Base-by-base conservation (phyloP, 2,329 filamentous ascomycete species). In the Penicillium nordicum region DNA sequence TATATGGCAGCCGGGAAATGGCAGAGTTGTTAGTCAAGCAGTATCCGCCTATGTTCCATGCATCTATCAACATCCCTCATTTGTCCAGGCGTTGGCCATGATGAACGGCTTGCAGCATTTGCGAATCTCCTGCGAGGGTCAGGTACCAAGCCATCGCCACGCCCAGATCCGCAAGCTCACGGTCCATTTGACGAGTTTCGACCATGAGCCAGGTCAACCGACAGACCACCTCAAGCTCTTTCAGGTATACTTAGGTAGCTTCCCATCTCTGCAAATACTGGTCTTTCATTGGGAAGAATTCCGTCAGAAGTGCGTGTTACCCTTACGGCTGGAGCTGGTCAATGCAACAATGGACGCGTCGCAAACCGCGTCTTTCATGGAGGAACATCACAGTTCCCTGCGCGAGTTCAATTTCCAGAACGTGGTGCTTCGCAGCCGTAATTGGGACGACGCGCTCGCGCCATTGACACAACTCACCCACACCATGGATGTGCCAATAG, bases 21-120 rank as follows among this genome's bases (percentile, higher is more conserved):
- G 91, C 87, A 59, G 88, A 93, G 69, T 82, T 95, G 57, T 80
- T 96, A 58, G 89, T 90, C 14, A 86, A 90, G 69, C 91, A 96
- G 75, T 96, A 95, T 68, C 90, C 90, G 50, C 90, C 92, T 6
- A 78, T 96, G 3, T 96, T 96, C 76, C 92, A 96, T 69, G 89
- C 91, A 7, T 89, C 92, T 8, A 93, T 90, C 58, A 94, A 96
- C 69, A 88, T 95, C 7, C 84, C 5, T 89, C 89, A 38, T 96
- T 96, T 76, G 86, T 93, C 65, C 82, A 85, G 61, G 89, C 89
- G 47, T 80, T 96, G 69, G 82, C 82, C 36, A 78, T 86, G 60
- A 73, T 96, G 67, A 77, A 84, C 56, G 88, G 87, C 65, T 78
- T 96, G 66, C 80, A 84, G 44, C 89, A 93, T 70, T 79, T 96